Evolutionary conservation across 768 basidiomycete genomes (phyloP).

Genomic region (Mycena polygramma): DNA sequence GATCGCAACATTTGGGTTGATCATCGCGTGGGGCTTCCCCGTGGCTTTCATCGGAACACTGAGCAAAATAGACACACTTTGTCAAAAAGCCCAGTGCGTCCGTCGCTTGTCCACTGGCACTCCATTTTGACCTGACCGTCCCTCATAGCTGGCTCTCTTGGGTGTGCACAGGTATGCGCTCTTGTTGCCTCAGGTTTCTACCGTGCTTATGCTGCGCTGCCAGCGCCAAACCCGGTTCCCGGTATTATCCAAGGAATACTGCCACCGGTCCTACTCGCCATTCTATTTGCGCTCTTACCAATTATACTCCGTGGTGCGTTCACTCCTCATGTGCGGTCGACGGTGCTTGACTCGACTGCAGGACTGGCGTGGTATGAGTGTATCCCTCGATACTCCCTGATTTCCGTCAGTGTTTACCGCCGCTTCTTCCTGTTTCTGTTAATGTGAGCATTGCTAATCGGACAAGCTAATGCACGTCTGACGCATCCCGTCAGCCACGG

Average conservation of each 20-base stretch:
- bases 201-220: background rate
- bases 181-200: background rate
- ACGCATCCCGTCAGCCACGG: constrained; percentile 60
- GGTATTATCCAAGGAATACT: constrained; percentile 77
- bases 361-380: constrained; percentile 75
- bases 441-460: constrained; percentile 51
- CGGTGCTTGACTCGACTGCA: constrained; percentile 20
- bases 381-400: constrained; percentile 73
- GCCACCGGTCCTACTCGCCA: constrained; percentile 73
- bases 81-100: constrained; percentile 58
- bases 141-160: constrained; percentile 67
- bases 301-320: constrained; percentile 66
- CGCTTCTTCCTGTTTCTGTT: constrained; percentile 79
- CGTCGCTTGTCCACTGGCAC: background rate
- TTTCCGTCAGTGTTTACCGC: constrained; percentile 79
- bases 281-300: constrained; percentile 74
- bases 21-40: constrained; percentile 75
- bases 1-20: constrained; percentile 68
- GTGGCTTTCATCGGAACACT: constrained; percentile 75
- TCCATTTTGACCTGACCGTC: background rate
- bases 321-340: background rate
- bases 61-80: constrained; percentile 70
- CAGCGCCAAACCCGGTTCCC: constrained; percentile 52
- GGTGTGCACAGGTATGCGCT: constrained; percentile 57
- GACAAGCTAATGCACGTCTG: background rate